A percentile compares a stretch with the other conserved stretches of the same genome.
These are phyloP conservation scores for Ceratocystis eucalypticola DNA, from an alignment of 2,329 filamentous ascomycete genomes.

Conservation along the genomic window DNA sequence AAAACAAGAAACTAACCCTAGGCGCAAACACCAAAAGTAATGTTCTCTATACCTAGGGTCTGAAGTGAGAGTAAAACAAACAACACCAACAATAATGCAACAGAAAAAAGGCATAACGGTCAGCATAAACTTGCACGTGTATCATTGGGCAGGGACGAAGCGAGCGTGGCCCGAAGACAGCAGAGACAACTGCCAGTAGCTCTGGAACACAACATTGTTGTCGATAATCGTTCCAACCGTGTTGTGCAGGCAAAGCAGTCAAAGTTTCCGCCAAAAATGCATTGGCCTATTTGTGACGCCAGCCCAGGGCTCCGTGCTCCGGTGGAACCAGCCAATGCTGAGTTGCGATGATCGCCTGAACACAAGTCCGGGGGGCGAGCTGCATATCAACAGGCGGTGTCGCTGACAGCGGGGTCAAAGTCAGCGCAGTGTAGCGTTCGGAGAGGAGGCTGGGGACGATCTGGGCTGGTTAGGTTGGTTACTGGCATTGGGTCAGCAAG, in stretches of 20 bases:
- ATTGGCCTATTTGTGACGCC: conserved; percentile 11
- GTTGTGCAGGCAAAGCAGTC: conserved; percentile 17
- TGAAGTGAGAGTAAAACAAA: neutral
- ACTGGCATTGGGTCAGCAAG: neutral
- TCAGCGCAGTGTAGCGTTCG: neutral
- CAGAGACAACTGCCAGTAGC: conserved; percentile 2
- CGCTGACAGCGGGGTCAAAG: neutral
- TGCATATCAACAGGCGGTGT: conserved; percentile 3
- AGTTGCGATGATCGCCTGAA: conserved; percentile 7
- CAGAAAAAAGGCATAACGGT: conserved; percentile 1
- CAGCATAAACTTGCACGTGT: neutral
- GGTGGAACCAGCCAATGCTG: conserved; percentile 5
- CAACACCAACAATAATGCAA: neutral
- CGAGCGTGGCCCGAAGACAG: conserved; percentile 1
- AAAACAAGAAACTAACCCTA: conserved; percentile 3
- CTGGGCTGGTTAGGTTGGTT: neutral
- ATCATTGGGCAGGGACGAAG: neutral
- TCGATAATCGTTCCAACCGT: conserved; percentile 13
- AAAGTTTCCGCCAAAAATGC: neutral
- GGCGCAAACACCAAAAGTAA: too few species aligned
- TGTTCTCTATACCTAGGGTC: neutral
- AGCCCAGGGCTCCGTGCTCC: conserved; percentile 9
- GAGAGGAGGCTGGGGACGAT: neutral
- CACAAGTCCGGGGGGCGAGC: conserved; percentile 1
- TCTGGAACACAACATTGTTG: conserved; percentile 14